These are phyloP conservation scores for Pseudogymnoascus sp. DNA, from an alignment of 2,329 filamentous ascomycete genomes.

Conservation along the genomic window DNA sequence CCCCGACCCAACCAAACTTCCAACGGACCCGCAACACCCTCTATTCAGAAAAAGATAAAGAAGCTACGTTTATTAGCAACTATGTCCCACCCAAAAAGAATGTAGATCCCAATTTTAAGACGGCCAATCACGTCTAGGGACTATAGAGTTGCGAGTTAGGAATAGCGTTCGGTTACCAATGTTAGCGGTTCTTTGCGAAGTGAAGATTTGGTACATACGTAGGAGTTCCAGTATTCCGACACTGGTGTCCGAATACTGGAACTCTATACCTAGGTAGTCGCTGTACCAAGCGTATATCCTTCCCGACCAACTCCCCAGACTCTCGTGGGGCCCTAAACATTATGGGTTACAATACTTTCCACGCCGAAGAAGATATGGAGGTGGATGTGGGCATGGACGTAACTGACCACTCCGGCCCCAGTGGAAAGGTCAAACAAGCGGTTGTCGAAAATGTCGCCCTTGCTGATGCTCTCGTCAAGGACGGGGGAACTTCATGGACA, in stretches of 20 bases:
- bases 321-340: neutral
- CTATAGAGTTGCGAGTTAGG: neutral
- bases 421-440: neutral
- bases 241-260: no score
- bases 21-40: neutral
- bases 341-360: neutral
- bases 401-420: neutral
- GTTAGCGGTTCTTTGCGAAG: neutral
- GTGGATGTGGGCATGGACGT: neutral
- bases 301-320: neutral
- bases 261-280: neutral
- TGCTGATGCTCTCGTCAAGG: conserved; percentile 29
- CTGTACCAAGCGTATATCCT: neutral
- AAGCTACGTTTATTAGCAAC: neutral
- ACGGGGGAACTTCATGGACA: conserved; percentile 33
- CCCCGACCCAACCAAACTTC: no score
- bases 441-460: conserved; percentile 28
- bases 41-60: neutral
- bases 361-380: neutral
- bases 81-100: neutral
- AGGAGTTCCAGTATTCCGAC: no score
- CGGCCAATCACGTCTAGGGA: neutral
- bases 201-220: neutral
- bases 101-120: neutral
- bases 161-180: neutral